Conservation (phyloP, 2,329 filamentous ascomycete species). For the Alternaria longipes region DNA sequence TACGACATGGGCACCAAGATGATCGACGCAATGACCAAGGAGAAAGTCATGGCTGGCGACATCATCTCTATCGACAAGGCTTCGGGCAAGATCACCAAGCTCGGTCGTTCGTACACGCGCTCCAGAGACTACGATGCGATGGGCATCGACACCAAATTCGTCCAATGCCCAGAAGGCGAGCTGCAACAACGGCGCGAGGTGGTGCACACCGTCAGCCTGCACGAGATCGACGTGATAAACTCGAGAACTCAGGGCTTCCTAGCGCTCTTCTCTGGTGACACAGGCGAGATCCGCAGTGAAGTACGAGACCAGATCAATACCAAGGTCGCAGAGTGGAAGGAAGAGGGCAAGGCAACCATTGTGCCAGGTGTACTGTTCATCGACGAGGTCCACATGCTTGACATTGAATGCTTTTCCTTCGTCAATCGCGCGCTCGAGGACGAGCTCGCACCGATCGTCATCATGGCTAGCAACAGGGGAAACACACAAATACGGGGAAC, state of each 20-base stretch:
- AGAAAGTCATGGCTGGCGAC: conserved; percentile 98
- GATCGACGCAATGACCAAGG: conserved; percentile 99
- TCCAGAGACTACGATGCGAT: conserved; percentile 99
- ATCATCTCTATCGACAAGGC: conserved; percentile 99
- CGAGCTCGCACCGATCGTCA: conserved; percentile 94
- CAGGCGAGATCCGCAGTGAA: conserved; percentile 95
- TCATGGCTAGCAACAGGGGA: conserved; percentile 98
- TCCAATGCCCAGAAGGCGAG: conserved; percentile 97
- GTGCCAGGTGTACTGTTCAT: conserved; percentile 97
- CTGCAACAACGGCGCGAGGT: conserved; percentile 97
- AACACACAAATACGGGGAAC: conserved; percentile 92
- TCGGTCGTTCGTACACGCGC: conserved; percentile 92
- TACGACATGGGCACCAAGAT: conserved; percentile 99
- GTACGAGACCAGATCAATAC: conserved; percentile 99
- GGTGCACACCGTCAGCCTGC: conserved; percentile 93
- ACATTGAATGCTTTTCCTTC: conserved; percentile 99
- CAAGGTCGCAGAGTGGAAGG: conserved; percentile 98
- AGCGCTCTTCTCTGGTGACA: conserved; percentile 96
- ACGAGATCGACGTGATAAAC: conserved; percentile 99
- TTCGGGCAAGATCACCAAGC: conserved; percentile 96
- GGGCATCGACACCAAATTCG: conserved; percentile 97
- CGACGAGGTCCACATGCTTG: conserved; percentile 99
- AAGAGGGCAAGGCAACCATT: conserved; percentile 98
- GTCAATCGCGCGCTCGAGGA: conserved; percentile 97
- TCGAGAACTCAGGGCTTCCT: conserved; percentile 98